Conservation (phyloP, 495 filamentous ascomycete genomes). For the Aspergillus ostianus region DNA sequence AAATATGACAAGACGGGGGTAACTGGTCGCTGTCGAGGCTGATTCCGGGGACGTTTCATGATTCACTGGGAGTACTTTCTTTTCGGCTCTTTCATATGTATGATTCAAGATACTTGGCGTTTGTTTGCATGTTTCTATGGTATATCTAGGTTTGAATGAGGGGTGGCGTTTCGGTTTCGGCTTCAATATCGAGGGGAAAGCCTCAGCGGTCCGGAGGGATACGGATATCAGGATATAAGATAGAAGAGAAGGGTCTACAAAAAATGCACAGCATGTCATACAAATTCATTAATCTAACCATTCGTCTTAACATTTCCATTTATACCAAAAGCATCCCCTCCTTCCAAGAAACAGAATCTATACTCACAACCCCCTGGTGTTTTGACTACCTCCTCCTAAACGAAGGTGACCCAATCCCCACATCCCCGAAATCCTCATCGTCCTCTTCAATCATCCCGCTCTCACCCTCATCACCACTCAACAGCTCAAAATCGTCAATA, state of each 20-base stretch:
- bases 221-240: not conserved
- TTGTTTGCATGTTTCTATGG: not conserved
- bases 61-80: not conserved
- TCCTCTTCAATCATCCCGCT: not conserved
- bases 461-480: constrained; percentile 5
- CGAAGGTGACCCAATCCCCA: constrained; percentile 6
- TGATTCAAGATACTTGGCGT: not conserved
- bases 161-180: not conserved
- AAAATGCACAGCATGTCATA: too few species aligned
- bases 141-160: not conserved
- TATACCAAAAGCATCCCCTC: too few species aligned
- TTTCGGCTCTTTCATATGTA: not conserved
- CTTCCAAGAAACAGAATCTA: too few species aligned
- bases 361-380: too few species aligned
- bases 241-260: too few species aligned
- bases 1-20: constrained; percentile 7
- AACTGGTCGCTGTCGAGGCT: too few species aligned
- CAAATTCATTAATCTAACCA: too few species aligned
- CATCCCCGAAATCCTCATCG: constrained; percentile 6
- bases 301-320: too few species aligned
- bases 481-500: constrained; percentile 33
- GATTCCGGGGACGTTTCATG: not conserved
- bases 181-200: not conserved
- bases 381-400: constrained; percentile 3
- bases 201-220: not conserved